phyloP scores from a whole-genome alignment of 345 rosid species.

The Salix brachista region DNA sequence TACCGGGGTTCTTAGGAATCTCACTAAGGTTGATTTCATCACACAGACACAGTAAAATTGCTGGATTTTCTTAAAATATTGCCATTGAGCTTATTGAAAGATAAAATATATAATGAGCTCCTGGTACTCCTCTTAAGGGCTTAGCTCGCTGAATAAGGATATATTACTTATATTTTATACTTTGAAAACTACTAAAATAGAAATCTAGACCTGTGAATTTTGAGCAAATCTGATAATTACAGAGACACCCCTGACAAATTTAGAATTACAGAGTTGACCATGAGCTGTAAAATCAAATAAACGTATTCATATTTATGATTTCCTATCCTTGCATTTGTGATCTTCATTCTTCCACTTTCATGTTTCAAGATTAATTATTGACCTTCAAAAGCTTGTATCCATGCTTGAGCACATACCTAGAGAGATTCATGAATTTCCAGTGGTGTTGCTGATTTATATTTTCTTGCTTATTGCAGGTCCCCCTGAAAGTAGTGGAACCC shows the following conservation, averaged over 20 bases:
- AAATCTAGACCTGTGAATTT: background rate
- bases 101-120: background rate
- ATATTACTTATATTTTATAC: background rate
- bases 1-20: background rate
- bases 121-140: background rate
- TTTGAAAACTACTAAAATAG: background rate
- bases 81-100: background rate
- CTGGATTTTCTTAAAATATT: background rate
- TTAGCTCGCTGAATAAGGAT: background rate
- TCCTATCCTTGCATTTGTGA: background rate
- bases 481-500: conserved; percentile 58
- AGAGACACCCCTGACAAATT: background rate
- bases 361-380: conserved; percentile 1
- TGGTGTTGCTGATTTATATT: conserved; percentile 9
- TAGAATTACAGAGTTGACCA: background rate
- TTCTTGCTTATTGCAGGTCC: conserved; percentile 48
- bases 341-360: background rate
- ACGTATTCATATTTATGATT: background rate
- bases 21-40: background rate
- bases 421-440: background rate
- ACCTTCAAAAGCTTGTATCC: background rate
- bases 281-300: background rate
- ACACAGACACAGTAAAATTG: background rate
- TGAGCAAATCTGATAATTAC: background rate
- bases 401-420: background rate